Evolutionary conservation across 768 basidiomycete genomes (phyloP).

Genomic region (Naganishia antarctica): DNA sequence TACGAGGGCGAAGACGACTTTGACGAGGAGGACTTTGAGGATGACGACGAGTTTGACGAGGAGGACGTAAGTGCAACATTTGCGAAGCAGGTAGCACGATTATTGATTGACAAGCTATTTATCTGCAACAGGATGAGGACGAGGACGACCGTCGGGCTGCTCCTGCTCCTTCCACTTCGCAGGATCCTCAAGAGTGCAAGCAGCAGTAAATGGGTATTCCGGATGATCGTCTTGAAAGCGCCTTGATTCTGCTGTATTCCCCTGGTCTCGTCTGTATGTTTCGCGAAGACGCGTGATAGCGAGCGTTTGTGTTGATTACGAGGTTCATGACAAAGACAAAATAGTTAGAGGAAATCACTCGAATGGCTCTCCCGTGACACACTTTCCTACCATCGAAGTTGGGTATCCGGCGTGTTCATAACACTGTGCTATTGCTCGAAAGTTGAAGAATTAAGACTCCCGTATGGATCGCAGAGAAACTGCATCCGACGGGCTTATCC

Average conservation of each 20-base stretch:
- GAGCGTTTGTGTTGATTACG: not conserved
- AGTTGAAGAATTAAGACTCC: no score
- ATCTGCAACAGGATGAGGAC: slow-evolving; percentile 30
- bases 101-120: not conserved
- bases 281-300: not conserved
- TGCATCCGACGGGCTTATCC: no score
- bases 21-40: slow-evolving; percentile 44
- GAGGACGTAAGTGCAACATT: slow-evolving; percentile 50
- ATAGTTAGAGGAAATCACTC: not conserved
- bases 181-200: slow-evolving; percentile 82
- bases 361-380: no score
- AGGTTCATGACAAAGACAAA: not conserved
- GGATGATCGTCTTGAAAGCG: not conserved
- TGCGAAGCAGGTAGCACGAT: slow-evolving; percentile 8
- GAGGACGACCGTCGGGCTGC: slow-evolving; percentile 28
- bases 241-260: not conserved
- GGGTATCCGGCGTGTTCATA: no score
- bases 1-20: slow-evolving; percentile 54
- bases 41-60: slow-evolving; percentile 56
- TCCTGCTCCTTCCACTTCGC: slow-evolving; percentile 33
- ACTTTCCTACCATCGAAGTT: no score
- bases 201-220: slow-evolving; percentile 61
- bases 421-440: no score
- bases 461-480: no score
- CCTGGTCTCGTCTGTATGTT: slow-evolving; percentile 1